Percentiles rank a stretch among this genome's conserved stretches.
These are phyloP conservation scores for Beauveria sp. DNA, from an alignment of 2,329 filamentous ascomycete species.

Conservation along the genomic window DNA sequence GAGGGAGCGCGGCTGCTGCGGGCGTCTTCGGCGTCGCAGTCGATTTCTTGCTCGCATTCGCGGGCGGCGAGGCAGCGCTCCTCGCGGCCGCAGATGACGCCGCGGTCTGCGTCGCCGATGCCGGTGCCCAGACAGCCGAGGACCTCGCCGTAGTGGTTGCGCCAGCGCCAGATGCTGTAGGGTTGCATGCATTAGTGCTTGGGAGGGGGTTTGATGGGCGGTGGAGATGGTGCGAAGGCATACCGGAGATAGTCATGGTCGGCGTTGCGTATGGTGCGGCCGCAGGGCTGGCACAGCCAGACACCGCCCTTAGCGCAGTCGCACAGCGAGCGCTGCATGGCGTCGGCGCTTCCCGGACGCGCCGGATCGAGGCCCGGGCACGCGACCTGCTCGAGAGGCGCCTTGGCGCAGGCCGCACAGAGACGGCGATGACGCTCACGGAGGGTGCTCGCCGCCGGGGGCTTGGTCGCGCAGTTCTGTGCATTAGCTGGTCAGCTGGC, in stretches of 20 bases:
- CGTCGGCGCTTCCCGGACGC: conserved; percentile 41
- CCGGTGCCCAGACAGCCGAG: conserved; percentile 77
- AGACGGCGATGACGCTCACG: conserved; percentile 73
- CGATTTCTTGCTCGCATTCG: conserved; percentile 74
- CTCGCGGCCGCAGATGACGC: conserved; percentile 80
- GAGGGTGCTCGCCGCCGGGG: conserved; percentile 59
- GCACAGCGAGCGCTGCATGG: conserved; percentile 50
- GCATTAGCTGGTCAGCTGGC: neutral
- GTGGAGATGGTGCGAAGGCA: conserved; percentile 13
- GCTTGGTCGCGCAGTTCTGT: conserved; percentile 86
- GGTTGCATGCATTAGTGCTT: neutral
- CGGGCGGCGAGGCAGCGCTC: conserved; percentile 66
- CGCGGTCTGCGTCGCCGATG: conserved; percentile 80
- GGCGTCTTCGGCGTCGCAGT: conserved; percentile 74
- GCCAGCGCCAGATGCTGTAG: conserved; percentile 75
- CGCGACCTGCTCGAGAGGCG: conserved; percentile 54
- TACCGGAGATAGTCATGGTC: conserved; percentile 54
- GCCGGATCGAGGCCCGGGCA: conserved; percentile 36
- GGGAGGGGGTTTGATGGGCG: too few species aligned
- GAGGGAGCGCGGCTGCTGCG: conserved; percentile 30
- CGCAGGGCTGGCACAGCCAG: conserved; percentile 83
- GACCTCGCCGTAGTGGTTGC: conserved; percentile 73
- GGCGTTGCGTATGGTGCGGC: conserved; percentile 56
- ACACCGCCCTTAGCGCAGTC: conserved; percentile 50
- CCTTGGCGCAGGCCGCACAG: conserved; percentile 66